These are phyloP conservation scores for Parvularia atlantis DNA, from an alignment of 78 protist genomes.

Conservation along the genomic window DNA sequence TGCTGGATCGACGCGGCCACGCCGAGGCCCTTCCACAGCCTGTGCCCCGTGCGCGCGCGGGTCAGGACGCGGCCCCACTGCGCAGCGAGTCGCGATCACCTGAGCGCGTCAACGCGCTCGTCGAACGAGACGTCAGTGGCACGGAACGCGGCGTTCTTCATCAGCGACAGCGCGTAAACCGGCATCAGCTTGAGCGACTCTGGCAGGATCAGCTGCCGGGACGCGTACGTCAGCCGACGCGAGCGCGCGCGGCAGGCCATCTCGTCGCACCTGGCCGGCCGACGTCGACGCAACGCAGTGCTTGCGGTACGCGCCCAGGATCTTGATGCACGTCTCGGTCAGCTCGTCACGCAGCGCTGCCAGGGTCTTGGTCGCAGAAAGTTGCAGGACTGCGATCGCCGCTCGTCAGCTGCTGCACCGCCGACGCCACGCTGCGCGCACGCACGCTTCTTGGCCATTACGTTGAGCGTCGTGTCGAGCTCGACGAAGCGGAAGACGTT, in stretches of 20 bases:
- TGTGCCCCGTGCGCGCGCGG: too few species aligned
- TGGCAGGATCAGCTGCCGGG: constrained; percentile 41
- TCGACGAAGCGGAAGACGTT: constrained; percentile 26
- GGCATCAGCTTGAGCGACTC: constrained; percentile 60
- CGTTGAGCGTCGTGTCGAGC: constrained; percentile 8
- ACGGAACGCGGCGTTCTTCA: constrained; percentile 2
- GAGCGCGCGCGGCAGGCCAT: too few species aligned
- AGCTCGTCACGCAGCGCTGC: background rate
- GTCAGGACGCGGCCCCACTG: too few species aligned
- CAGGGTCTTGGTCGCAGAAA: too few species aligned
- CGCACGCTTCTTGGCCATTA: background rate
- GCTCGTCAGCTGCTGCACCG: too few species aligned
- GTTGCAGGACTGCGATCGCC: too few species aligned
- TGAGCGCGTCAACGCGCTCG: too few species aligned
- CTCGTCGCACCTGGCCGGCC: background rate
- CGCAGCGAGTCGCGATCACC: too few species aligned
- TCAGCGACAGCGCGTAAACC: constrained; percentile 8
- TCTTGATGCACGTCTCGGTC: background rate
- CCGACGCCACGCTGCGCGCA: too few species aligned
- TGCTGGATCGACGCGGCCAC: too few species aligned
- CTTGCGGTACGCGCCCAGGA: constrained; percentile 19
- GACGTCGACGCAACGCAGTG: constrained; percentile 27
- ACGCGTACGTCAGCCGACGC: too few species aligned
- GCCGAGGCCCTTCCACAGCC: too few species aligned
- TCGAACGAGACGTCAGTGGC: background rate